phyloP scores from a whole-genome alignment of 805 yeast species.

The Candida michaelii region DNA sequence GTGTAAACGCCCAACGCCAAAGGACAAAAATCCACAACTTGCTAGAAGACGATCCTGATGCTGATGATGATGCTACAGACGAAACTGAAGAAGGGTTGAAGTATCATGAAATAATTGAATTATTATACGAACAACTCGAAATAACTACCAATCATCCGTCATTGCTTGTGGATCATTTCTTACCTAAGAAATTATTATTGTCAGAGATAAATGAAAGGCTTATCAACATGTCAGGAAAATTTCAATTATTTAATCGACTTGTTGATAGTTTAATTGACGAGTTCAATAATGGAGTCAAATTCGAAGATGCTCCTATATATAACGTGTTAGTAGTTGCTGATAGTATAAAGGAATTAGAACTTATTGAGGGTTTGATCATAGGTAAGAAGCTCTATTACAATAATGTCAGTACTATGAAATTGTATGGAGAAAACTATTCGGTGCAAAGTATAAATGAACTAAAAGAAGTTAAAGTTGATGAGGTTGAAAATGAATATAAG shows the following conservation, averaged over 20 bases:
- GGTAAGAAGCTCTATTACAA: slow-evolving; percentile 68
- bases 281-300: slow-evolving; percentile 17
- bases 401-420: slow-evolving; percentile 65
- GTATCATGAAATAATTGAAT: slow-evolving; percentile 34
- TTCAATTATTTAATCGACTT: slow-evolving; percentile 51
- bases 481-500: slow-evolving; percentile 12
- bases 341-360: slow-evolving; percentile 67
- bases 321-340: slow-evolving; percentile 51
- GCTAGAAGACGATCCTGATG: slow-evolving; percentile 17
- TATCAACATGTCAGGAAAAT: slow-evolving; percentile 57
- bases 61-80: slow-evolving; percentile 1
- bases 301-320: slow-evolving; percentile 14
- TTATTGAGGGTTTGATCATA: slow-evolving; percentile 74
- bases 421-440: slow-evolving; percentile 42
- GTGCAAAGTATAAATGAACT: background rate
- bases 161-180: slow-evolving; percentile 71
- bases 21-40: slow-evolving; percentile 39
- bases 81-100: slow-evolving; percentile 4
- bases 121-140: slow-evolving; percentile 46
- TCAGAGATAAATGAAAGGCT: slow-evolving; percentile 64
- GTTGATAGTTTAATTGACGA: slow-evolving; percentile 31
- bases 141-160: slow-evolving; percentile 67
- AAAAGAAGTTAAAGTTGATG: background rate
- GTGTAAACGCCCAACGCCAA: slow-evolving; percentile 21
- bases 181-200: slow-evolving; percentile 65